Percentiles rank a stretch among this genome's conserved stretches.
These are phyloP conservation scores for Aspergillus niger DNA, from an alignment of 2,329 filamentous ascomycete genomes.

Conservation along the genomic window DNA sequence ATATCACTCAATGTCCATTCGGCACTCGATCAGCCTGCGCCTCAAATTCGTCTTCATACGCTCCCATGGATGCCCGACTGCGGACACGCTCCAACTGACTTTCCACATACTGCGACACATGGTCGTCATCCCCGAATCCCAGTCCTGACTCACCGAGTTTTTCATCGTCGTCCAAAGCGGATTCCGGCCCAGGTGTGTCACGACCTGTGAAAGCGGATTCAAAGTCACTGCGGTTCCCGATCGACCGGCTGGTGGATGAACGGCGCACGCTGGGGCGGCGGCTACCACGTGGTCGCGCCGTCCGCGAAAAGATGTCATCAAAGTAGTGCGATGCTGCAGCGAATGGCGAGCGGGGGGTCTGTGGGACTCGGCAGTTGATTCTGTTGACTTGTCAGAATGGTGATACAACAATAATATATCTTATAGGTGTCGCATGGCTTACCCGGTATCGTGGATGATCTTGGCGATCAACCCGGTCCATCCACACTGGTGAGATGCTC, in stretches of 20 bases:
- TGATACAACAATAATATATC: too few relatives aligned
- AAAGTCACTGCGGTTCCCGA: conserved; percentile 82
- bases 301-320: conserved; percentile 77
- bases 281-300: conserved; percentile 43
- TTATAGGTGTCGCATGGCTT: conserved; percentile 52
- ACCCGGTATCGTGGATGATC: conserved; percentile 98
- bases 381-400: conserved; percentile 54
- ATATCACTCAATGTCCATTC: conserved; percentile 27
- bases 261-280: conserved; percentile 65
- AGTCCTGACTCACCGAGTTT: conserved; percentile 34
- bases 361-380: conserved; percentile 84
- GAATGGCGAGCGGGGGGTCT: conserved; percentile 86
- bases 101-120: conserved; percentile 78
- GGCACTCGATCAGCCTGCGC: conserved; percentile 52
- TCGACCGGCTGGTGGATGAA: conserved; percentile 79
- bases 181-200: conserved; percentile 32
- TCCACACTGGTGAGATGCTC: conserved; percentile 90
- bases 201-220: conserved; percentile 47
- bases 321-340: conserved; percentile 90
- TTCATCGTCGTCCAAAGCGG: conserved; percentile 38
- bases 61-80: conserved; percentile 54
- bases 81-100: conserved; percentile 76
- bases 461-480: conserved; percentile 96
- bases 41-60: conserved; percentile 65
- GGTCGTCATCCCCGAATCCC: conserved; percentile 62